Conservation (phyloP, 225 moss, liverwort and hornwort genomes). For the Lunularia cruciata region DNA sequence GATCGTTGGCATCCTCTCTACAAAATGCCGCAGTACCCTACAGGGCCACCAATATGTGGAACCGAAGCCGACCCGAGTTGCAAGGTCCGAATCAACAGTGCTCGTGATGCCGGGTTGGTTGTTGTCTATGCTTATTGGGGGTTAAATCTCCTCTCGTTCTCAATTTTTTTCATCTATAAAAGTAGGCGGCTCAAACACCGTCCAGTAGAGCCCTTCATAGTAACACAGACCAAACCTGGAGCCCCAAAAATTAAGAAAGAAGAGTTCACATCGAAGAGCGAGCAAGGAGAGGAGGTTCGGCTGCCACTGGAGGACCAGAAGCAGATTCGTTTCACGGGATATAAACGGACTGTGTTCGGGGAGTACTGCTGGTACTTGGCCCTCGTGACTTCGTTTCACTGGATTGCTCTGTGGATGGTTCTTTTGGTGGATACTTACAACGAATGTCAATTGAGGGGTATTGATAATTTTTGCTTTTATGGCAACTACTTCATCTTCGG, state of each 20-base stretch:
- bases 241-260: background rate
- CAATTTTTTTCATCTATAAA: constrained; percentile 44
- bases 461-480: constrained; percentile 68
- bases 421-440: constrained; percentile 58
- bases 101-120: constrained; percentile 45
- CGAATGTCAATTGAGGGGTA: constrained; percentile 54
- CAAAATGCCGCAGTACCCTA: constrained; percentile 47
- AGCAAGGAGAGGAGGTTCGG: constrained; percentile 27
- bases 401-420: constrained; percentile 49
- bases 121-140: constrained; percentile 63
- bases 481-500: constrained; percentile 71
- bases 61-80: constrained; percentile 54
- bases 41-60: constrained; percentile 60
- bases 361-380: constrained; percentile 60
- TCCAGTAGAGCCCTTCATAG: constrained; percentile 9
- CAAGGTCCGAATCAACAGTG: constrained; percentile 46
- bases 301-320: constrained; percentile 41
- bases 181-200: constrained; percentile 3
- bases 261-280: background rate
- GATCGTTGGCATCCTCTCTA: too few relatives aligned
- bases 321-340: constrained; percentile 57
- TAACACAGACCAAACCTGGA: background rate
- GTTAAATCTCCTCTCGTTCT: constrained; percentile 35
- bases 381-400: constrained; percentile 54
- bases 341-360: constrained; percentile 40